Conservation (phyloP, 2,329 filamentous ascomycete species). For the Leptographium radiaticola region DNA sequence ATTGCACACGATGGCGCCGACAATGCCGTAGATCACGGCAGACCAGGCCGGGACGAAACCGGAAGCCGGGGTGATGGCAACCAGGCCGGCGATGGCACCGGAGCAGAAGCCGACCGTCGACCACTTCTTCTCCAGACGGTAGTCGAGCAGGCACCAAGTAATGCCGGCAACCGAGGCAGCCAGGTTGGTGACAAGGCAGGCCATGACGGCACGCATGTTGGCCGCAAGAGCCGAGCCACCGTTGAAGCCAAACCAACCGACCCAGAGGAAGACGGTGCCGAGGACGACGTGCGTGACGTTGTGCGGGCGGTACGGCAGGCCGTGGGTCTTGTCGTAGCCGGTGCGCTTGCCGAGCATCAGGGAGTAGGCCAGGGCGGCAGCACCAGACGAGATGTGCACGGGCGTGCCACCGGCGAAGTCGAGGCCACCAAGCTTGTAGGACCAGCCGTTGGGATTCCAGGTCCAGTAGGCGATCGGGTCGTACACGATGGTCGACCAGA, state of each 20-base stretch:
- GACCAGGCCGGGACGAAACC: slow-evolving; percentile 63
- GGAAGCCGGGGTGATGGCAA: slow-evolving; percentile 74
- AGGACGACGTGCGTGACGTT: slow-evolving; percentile 63
- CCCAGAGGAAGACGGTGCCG: slow-evolving; percentile 70
- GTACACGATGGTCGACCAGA: slow-evolving; percentile 61
- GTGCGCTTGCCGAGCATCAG: slow-evolving; percentile 59
- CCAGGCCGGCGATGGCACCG: slow-evolving; percentile 73
- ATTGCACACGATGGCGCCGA: slow-evolving; percentile 58
- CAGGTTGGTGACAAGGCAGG: slow-evolving; percentile 76
- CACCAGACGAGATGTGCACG: slow-evolving; percentile 62
- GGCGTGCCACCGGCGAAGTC: slow-evolving; percentile 67
- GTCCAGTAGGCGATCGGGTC: slow-evolving; percentile 66
- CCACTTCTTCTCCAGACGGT: slow-evolving; percentile 86
- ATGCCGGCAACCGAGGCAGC: slow-evolving; percentile 71
- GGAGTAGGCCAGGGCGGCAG: slow-evolving; percentile 59
- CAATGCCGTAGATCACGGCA: slow-evolving; percentile 43
- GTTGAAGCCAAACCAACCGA: slow-evolving; percentile 96
- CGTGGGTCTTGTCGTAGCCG: slow-evolving; percentile 46
- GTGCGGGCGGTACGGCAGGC: slow-evolving; percentile 56
- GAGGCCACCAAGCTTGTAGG: slow-evolving; percentile 53
- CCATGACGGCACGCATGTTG: slow-evolving; percentile 82
- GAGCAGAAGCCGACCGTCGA: slow-evolving; percentile 90
- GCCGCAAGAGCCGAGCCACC: slow-evolving; percentile 69
- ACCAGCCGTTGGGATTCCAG: slow-evolving; percentile 63
- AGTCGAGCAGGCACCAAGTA: slow-evolving; percentile 77